These are phyloP conservation scores for Calonectria pseudoturangicola DNA, from an alignment of 2,329 filamentous ascomycete species.

Conservation along the genomic window DNA sequence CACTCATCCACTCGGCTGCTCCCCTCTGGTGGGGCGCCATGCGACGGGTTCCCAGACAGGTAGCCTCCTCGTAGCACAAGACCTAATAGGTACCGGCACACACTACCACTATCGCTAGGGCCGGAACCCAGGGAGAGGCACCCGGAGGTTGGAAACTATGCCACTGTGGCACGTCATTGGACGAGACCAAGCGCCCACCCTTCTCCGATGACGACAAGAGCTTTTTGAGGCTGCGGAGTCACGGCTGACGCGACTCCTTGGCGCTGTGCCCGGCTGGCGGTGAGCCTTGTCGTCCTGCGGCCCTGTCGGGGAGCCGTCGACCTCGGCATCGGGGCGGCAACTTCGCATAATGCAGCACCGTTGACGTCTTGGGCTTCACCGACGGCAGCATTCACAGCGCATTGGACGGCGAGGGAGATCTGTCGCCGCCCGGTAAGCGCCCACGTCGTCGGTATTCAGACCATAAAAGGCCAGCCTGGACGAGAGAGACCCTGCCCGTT, in stretches of 20 bases:
- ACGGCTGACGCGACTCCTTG: conserved; percentile 51
- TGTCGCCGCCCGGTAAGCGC: conserved; percentile 51
- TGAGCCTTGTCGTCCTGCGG: conserved; percentile 44
- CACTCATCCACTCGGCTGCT: conserved; percentile 53
- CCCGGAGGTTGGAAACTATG: conserved; percentile 48
- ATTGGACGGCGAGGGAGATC: conserved; percentile 51
- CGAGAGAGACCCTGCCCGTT: conserved; percentile 47
- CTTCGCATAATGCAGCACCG: conserved; percentile 29
- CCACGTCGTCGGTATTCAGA: conserved; percentile 55
- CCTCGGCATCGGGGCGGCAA: conserved; percentile 27
- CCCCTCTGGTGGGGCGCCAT: conserved; percentile 56
- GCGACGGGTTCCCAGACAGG: conserved; percentile 51
- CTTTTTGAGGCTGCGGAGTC: conserved; percentile 42
- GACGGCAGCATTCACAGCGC: conserved; percentile 49
- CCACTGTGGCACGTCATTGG: conserved; percentile 46
- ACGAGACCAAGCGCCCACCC: conserved; percentile 44
- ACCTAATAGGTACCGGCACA: conserved; percentile 50
- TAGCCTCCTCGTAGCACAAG: conserved; percentile 51
- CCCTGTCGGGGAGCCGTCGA: conserved; percentile 38
- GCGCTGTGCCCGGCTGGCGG: conserved; percentile 40
- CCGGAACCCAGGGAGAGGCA: conserved; percentile 54
- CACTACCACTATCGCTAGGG: conserved; percentile 42
- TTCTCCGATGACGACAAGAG: conserved; percentile 52
- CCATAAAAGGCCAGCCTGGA: conserved; percentile 44
- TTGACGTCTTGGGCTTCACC: conserved; percentile 53